phyloP scores from a whole-genome alignment of 768 basidiomycete species.

The Termitomyces sp. region DNA sequence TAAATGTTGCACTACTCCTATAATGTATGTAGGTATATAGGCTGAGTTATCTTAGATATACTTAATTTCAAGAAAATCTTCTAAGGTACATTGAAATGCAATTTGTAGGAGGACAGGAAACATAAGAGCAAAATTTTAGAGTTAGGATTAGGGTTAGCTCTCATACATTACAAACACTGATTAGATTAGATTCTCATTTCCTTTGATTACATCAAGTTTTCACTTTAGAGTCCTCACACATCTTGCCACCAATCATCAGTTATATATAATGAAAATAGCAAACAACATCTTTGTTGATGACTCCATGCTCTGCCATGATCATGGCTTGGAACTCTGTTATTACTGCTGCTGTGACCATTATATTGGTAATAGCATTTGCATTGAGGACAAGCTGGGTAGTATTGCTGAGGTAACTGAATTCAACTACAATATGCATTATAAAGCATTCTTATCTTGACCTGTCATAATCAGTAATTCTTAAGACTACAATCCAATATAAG shows the following conservation, averaged over 20 bases:
- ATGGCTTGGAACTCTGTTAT: slow-evolving; percentile 26
- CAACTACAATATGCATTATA: slow-evolving; percentile 12
- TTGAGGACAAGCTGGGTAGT: slow-evolving; percentile 20
- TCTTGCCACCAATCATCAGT: neutral
- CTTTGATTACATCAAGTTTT: too few relatives aligned
- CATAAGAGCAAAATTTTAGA: too few relatives aligned
- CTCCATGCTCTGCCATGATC: slow-evolving; percentile 26
- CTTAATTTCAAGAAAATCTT: too few relatives aligned
- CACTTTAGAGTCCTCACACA: too few relatives aligned
- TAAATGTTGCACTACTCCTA: too few relatives aligned
- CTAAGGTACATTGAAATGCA: too few relatives aligned
- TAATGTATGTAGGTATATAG: too few relatives aligned
- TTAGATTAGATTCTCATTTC: too few relatives aligned
- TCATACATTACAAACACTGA: too few relatives aligned
- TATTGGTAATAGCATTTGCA: slow-evolving; percentile 24
- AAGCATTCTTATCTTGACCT: neutral
- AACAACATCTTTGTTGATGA: slow-evolving; percentile 23
- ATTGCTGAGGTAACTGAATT: slow-evolving; percentile 12
- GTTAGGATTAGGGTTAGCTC: too few relatives aligned
- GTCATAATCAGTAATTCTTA: neutral
- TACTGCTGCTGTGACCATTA: slow-evolving; percentile 26
- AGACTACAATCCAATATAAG: slow-evolving; percentile 17
- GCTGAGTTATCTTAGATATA: too few relatives aligned
- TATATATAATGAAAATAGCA: neutral
- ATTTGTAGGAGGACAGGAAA: too few relatives aligned